Conservation (phyloP, 2,329 filamentous ascomycete species). For the Chrysoporthe austroafricana region DNA sequence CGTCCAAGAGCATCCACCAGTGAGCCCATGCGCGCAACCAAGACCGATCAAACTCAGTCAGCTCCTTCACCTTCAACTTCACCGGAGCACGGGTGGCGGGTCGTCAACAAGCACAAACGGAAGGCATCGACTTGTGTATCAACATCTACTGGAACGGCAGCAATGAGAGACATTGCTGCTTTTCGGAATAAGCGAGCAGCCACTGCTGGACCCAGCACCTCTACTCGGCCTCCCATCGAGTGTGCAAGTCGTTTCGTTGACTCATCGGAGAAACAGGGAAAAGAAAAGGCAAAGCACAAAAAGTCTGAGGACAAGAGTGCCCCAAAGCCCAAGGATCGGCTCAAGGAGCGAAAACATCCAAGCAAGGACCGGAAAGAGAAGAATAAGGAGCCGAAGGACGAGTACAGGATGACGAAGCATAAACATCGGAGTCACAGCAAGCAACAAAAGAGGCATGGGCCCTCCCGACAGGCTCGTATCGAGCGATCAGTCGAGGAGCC, state of each 20-base stretch:
- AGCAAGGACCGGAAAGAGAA: not conserved
- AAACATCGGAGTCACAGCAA: not conserved
- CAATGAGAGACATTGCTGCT: not conserved
- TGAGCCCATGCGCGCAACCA: no score
- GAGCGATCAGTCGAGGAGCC: conserved; percentile 8
- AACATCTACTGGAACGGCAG: not conserved
- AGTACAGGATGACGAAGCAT: not conserved
- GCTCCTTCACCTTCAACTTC: not conserved
- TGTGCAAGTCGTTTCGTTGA: no score
- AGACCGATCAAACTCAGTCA: not conserved
- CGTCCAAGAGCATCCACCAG: not conserved
- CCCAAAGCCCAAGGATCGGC: not conserved
- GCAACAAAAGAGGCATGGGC: not conserved
- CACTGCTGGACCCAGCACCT: not conserved
- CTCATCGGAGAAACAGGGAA: not conserved
- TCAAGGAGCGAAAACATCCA: not conserved
- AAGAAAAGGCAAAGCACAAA: not conserved
- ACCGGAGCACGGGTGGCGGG: not conserved
- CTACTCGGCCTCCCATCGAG: not conserved
- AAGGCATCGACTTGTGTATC: not conserved
- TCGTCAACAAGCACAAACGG: not conserved
- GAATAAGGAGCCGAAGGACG: not conserved
- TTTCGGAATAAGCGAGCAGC: not conserved
- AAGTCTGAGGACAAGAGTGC: not conserved
- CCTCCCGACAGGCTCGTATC: conserved; percentile 2